Percentiles rank a stretch among this genome's conserved stretches.
phyloP scores from a whole-genome alignment of 78 protist species.

The Guillardia theta region DNA sequence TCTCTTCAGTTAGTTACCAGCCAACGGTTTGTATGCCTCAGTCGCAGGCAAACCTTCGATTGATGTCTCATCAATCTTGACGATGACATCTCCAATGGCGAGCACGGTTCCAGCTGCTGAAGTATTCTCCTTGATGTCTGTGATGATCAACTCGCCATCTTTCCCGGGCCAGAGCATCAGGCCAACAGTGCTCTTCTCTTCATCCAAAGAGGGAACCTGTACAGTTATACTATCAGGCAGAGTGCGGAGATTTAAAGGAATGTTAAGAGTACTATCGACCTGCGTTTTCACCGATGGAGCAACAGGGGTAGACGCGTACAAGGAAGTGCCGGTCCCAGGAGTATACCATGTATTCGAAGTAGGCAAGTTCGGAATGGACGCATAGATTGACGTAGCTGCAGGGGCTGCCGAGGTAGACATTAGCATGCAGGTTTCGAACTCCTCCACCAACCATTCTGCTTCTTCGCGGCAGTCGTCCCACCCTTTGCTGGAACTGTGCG shows the following conservation, averaged over 20 bases:
- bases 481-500: too few relatives aligned
- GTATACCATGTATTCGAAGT: neutral
- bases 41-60: neutral
- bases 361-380: neutral
- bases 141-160: neutral
- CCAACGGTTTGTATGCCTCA: neutral
- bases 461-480: too few relatives aligned
- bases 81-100: neutral
- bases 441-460: too few relatives aligned
- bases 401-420: too few relatives aligned
- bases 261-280: neutral
- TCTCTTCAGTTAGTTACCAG: too few relatives aligned
- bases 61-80: neutral
- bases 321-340: neutral
- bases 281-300: neutral
- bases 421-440: too few relatives aligned
- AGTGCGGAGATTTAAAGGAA: neutral
- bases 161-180: slow-evolving; percentile 1
- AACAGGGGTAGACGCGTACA: neutral
- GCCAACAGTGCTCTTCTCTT: neutral
- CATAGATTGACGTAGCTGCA: neutral
- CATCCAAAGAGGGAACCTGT: neutral
- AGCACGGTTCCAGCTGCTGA: neutral
- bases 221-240: too few relatives aligned
- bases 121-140: neutral